A percentile compares a stretch with the other conserved stretches of the same genome.
phyloP scores from a whole-genome alignment of 495 filamentous ascomycete genomes.

The Cudoniella acicularis region DNA sequence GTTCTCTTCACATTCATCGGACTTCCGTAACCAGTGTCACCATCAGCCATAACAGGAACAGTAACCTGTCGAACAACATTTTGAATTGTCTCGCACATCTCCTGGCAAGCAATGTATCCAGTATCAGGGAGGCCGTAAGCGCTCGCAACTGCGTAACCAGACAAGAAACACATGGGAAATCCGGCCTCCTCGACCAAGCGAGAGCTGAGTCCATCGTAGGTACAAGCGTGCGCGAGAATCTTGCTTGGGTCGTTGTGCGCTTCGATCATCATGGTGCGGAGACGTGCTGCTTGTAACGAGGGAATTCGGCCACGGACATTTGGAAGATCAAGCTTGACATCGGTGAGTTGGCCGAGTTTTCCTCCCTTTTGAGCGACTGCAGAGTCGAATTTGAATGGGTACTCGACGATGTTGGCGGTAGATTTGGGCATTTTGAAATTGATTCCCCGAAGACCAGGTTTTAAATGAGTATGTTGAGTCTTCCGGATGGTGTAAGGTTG shows the following conservation, averaged over 20 bases:
- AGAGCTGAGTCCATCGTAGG: conserved; percentile 38
- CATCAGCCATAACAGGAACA: conserved; percentile 39
- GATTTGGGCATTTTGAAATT: not conserved
- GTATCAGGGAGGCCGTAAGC: conserved; percentile 39
- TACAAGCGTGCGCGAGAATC: conserved; percentile 36
- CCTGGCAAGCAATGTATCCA: conserved; percentile 41
- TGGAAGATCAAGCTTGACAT: conserved; percentile 16
- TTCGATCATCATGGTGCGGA: conserved; percentile 38
- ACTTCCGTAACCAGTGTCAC: conserved; percentile 40
- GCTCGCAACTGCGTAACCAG: conserved; percentile 33
- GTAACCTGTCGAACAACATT: conserved; percentile 32
- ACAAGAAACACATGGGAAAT: conserved; percentile 37
- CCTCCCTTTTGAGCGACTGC: conserved; percentile 3
- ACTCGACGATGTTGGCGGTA: conserved; percentile 25
- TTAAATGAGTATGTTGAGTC: too few relatives aligned
- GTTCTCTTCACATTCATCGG: conserved; percentile 41
- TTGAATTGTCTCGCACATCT: conserved; percentile 42
- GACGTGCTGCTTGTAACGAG: conserved; percentile 31
- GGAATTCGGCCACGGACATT: conserved; percentile 33
- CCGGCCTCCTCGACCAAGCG: conserved; percentile 40
- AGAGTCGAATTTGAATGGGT: conserved; percentile 33
- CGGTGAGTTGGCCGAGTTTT: conserved; percentile 12
- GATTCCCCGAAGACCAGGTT: not conserved
- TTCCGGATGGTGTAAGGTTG: too few relatives aligned
- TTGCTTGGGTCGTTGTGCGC: conserved; percentile 33